Conservation (phyloP, 108 stramenopile genomes). For the Fragilaria radians region DNA sequence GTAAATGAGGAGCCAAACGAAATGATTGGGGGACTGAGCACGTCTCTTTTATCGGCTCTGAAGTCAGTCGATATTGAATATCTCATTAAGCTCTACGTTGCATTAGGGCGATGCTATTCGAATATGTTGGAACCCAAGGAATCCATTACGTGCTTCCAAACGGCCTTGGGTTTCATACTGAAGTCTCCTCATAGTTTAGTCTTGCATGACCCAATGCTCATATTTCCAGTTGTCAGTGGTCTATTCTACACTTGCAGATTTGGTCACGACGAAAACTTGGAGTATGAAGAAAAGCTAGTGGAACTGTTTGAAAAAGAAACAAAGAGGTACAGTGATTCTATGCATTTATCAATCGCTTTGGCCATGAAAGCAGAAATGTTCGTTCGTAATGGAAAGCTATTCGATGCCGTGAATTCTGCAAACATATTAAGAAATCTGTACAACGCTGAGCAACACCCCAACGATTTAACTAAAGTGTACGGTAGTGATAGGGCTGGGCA, state of each 20-base stretch:
- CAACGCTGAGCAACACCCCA: conserved; percentile 45
- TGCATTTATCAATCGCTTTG: conserved; percentile 53
- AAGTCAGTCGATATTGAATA: conserved; percentile 4
- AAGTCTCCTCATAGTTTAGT: conserved; percentile 7
- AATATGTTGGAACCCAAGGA: conserved; percentile 11
- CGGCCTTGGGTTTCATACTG: conserved; percentile 11
- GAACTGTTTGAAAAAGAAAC: conserved; percentile 48
- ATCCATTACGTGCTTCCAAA: conserved; percentile 6
- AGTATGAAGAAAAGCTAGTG: conserved; percentile 40
- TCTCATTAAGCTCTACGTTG: conserved; percentile 2
- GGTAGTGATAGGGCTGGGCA: conserved; percentile 54
- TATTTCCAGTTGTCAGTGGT: conserved; percentile 59
- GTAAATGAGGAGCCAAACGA: conserved; percentile 18
- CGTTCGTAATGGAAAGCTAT: conserved; percentile 34
- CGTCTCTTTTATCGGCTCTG: conserved; percentile 2
- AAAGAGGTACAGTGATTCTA: conserved; percentile 37
- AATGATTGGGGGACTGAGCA: conserved; percentile 17
- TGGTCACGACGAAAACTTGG: conserved; percentile 29
- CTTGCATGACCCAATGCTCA: conserved; percentile 39
- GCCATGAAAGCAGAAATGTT: conserved; percentile 56
- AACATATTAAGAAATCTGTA: conserved; percentile 13
- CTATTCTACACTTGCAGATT: conserved; percentile 41
- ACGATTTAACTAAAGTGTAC: conserved; percentile 35
- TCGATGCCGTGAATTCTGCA: conserved; percentile 36
- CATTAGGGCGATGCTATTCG: conserved; percentile 2